Conservation (phyloP, 495 filamentous ascomycete species). For the Aspergillus coremiiformis region DNA sequence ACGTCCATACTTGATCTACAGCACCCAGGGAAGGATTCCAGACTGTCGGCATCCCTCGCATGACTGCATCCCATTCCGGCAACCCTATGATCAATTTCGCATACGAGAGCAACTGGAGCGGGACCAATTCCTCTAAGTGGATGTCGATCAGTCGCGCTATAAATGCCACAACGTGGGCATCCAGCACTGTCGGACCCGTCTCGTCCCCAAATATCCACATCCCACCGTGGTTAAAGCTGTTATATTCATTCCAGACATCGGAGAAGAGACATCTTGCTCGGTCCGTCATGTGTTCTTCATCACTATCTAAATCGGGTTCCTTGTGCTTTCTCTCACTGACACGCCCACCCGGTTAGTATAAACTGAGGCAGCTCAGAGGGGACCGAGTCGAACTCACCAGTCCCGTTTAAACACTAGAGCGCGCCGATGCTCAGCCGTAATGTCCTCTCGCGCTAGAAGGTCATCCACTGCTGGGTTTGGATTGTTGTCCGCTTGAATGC, state of each 20-base stretch:
- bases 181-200: constrained; percentile 8
- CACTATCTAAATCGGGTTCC: neutral
- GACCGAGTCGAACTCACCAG: neutral
- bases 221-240: neutral
- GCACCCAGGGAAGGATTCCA: constrained; percentile 7
- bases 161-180: constrained; percentile 9
- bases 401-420: constrained; percentile 11
- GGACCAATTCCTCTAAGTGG: constrained; percentile 5
- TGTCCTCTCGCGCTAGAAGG: constrained; percentile 7
- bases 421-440: constrained; percentile 6
- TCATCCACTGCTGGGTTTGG: constrained; percentile 10
- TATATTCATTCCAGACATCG: neutral
- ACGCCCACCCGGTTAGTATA: neutral
- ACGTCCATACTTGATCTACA: constrained; percentile 3
- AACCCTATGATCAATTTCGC: constrained; percentile 1
- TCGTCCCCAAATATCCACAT: constrained; percentile 11
- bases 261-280: neutral
- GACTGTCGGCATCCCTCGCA: constrained; percentile 4
- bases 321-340: constrained; percentile 7
- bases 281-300: constrained; percentile 3
- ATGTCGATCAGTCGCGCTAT: constrained; percentile 6
- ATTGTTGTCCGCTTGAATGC: constrained; percentile 1
- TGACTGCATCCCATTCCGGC: constrained; percentile 5
- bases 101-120: constrained; percentile 2
- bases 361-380: no score